Conservation (phyloP, 2,329 filamentous ascomycete species). For the Diaporthe batatas region DNA sequence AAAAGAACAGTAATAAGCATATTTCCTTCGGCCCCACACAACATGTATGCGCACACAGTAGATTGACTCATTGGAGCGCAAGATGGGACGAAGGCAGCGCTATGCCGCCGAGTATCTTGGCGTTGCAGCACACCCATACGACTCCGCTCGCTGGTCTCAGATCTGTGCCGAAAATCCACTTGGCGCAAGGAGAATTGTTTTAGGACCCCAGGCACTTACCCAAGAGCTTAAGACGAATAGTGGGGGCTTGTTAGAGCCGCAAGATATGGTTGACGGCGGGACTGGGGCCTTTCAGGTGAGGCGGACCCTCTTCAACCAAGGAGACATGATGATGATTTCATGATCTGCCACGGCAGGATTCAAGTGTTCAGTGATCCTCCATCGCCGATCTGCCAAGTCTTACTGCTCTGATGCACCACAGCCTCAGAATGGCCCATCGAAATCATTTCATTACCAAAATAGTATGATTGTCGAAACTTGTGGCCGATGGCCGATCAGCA, state of each 20-base stretch:
- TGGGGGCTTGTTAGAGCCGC: slow-evolving; percentile 1
- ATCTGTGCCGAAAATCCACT: slow-evolving; percentile 30
- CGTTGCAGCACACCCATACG: slow-evolving; percentile 20
- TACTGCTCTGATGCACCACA: slow-evolving; percentile 2
- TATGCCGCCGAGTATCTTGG: slow-evolving; percentile 40
- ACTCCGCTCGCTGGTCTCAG: slow-evolving; percentile 26
- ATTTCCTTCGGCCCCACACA: background rate
- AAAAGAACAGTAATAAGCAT: slow-evolving; percentile 17
- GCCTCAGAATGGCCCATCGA: background rate
- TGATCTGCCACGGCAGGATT: slow-evolving; percentile 3
- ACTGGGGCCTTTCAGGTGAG: background rate
- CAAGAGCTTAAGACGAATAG: slow-evolving; percentile 12
- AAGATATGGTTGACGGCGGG: background rate
- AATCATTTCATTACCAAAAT: background rate
- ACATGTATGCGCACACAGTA: background rate
- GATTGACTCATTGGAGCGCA: background rate
- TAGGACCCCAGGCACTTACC: slow-evolving; percentile 6
- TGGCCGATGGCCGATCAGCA: background rate
- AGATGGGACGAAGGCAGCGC: slow-evolving; percentile 30
- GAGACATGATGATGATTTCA: slow-evolving; percentile 18
- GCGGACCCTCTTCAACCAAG: background rate
- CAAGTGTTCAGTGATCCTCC: background rate
- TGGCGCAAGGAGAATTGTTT: slow-evolving; percentile 24
- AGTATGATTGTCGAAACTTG: background rate
- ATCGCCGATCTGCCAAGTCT: slow-evolving; percentile 16